A percentile compares a stretch with the other conserved stretches of the same genome.
These are phyloP conservation scores for Russula abietina DNA, from an alignment of 768 basidiomycete species.

Conservation along the genomic window DNA sequence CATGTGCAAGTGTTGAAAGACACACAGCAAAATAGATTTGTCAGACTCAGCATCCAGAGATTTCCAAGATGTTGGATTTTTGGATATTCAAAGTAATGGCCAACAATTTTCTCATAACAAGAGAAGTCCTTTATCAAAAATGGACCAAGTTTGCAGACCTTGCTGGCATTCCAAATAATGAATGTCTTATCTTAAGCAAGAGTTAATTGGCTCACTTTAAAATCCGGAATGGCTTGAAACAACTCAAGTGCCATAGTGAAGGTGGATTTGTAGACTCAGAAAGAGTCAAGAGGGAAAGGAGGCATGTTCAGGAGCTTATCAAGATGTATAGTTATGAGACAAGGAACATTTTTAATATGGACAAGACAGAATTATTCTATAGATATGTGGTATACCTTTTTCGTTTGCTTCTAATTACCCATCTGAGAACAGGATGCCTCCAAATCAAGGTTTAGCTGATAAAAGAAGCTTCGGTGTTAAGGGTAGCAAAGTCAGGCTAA, in stretches of 20 bases:
- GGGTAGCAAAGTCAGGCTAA: background rate
- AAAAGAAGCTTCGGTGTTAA: background rate
- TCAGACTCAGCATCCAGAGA: background rate
- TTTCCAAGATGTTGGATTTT: background rate
- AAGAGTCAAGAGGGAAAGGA: background rate
- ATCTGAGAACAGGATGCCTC: background rate
- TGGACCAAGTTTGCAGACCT: background rate
- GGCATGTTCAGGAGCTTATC: background rate
- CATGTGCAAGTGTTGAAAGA: background rate
- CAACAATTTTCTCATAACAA: background rate
- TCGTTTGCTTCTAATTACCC: no score
- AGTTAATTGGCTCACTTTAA: background rate
- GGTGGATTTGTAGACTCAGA: background rate
- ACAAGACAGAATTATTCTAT: slow-evolving; percentile 1
- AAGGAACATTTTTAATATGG: background rate
- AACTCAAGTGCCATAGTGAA: background rate
- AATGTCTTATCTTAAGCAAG: background rate
- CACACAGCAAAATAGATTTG: background rate
- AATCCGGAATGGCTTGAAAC: background rate
- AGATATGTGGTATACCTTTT: no score
- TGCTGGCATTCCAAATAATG: background rate
- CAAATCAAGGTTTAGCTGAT: background rate
- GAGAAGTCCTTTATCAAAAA: background rate
- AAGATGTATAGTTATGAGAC: background rate
- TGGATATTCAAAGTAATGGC: background rate